Conservation (phyloP, 176 grass and related monocot species). For the Rhynchospora breviuscula region DNA sequence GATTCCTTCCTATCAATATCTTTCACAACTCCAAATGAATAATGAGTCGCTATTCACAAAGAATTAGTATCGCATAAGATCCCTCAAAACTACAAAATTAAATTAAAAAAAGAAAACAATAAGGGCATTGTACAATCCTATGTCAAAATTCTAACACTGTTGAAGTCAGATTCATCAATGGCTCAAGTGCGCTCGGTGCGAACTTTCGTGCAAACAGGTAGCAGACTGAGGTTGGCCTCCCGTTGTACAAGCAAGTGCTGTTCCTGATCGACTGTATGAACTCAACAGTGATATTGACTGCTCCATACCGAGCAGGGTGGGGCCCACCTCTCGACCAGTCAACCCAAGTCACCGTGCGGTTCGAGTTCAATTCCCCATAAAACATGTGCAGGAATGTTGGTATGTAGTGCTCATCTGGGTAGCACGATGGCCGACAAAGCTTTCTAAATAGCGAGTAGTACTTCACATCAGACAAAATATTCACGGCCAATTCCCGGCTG, state of each 20-base stretch:
- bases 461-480: slow-evolving; percentile 39
- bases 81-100: slow-evolving; percentile 12
- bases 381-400: slow-evolving; percentile 42
- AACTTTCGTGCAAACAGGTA: slow-evolving; percentile 69
- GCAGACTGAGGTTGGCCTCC: slow-evolving; percentile 34
- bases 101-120: not conserved
- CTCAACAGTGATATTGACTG: slow-evolving; percentile 11
- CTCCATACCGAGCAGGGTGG: slow-evolving; percentile 58
- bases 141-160: slow-evolving; percentile 58
- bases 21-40: slow-evolving; percentile 17
- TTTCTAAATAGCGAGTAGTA: slow-evolving; percentile 44
- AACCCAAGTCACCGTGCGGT: slow-evolving; percentile 54
- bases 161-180: slow-evolving; percentile 60
- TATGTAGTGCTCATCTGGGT: slow-evolving; percentile 68
- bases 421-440: slow-evolving; percentile 51
- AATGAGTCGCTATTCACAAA: slow-evolving; percentile 31
- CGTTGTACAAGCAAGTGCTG: slow-evolving; percentile 53
- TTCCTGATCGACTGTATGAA: slow-evolving; percentile 43
- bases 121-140: not conserved
- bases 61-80: slow-evolving; percentile 10
- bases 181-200: slow-evolving; percentile 45
- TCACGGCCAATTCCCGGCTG: slow-evolving; percentile 46
- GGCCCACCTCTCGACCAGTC: slow-evolving; percentile 62
- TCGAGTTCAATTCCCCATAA: slow-evolving; percentile 39
- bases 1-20: slow-evolving; percentile 24